Percentiles rank a stretch among this genome's conserved stretches.
Conservation (phyloP, 1,284 basidiomycete genomes). For the Trametes pubescens region DNA sequence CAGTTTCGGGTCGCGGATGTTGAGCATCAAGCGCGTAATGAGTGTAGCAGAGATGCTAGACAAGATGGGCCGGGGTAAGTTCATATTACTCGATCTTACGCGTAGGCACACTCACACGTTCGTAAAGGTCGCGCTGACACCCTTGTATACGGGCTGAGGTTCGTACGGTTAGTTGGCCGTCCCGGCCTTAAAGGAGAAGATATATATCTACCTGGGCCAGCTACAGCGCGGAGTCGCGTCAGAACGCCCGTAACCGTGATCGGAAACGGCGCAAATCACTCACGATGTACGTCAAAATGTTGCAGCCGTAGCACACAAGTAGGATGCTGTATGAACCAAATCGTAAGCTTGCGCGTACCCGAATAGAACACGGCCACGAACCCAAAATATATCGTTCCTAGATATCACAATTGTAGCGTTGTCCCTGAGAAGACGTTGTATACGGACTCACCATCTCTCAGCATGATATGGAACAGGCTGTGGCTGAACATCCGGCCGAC, state of each 20-base stretch:
- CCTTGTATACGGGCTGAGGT: conserved; percentile 22
- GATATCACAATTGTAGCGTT: background rate
- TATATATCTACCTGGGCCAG: conserved; percentile 12
- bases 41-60: conserved; percentile 24
- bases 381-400: conserved; percentile 23
- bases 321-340: conserved; percentile 2
- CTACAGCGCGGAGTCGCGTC: background rate
- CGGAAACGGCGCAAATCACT: background rate
- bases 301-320: conserved; percentile 13
- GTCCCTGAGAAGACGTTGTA: background rate
- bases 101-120: conserved; percentile 22
- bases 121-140: conserved; percentile 25
- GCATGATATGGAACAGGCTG: conserved; percentile 12
- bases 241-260: background rate
- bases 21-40: conserved; percentile 29
- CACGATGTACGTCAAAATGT: conserved; percentile 15
- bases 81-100: no score
- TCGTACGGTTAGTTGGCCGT: background rate
- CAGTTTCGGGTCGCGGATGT: conserved; percentile 27
- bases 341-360: background rate
- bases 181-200: background rate
- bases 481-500: conserved; percentile 13
- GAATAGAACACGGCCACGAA: background rate
- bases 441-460: conserved; percentile 16
- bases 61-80: no score